These are phyloP conservation scores for Rhizomucor miehei DNA, from an alignment of 371 early-diverging fungal species.

Conservation along the genomic window DNA sequence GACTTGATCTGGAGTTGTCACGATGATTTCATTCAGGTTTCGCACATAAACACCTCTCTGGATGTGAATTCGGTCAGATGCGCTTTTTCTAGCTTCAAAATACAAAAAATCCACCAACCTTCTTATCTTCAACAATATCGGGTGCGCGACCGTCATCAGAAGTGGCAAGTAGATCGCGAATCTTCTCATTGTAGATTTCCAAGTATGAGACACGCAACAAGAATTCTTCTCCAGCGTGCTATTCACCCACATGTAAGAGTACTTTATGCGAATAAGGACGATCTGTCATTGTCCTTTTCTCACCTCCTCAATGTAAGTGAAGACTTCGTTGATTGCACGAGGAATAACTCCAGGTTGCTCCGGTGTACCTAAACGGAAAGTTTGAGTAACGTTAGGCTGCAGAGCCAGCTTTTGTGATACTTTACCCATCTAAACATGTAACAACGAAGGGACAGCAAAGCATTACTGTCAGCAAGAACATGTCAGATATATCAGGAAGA, in stretches of 20 bases:
- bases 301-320: constrained; percentile 50
- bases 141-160: constrained; percentile 5
- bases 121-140: constrained; percentile 22
- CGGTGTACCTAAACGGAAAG: constrained; percentile 54
- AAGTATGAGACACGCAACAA: constrained; percentile 69
- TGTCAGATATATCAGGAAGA: too few species aligned
- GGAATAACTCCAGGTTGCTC: constrained; percentile 60
- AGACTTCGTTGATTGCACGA: constrained; percentile 53
- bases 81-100: too few species aligned
- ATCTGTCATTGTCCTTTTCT: background rate
- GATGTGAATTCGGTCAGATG: too few species aligned
- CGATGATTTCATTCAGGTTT: constrained; percentile 86
- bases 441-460: background rate
- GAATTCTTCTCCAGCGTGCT: constrained; percentile 19
- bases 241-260: too few species aligned
- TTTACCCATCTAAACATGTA: constrained; percentile 30
- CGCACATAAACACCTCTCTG: constrained; percentile 85
- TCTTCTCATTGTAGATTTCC: constrained; percentile 96
- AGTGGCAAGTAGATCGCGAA: constrained; percentile 77
- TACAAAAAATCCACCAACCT: background rate
- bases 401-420: background rate
- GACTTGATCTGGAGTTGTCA: constrained; percentile 80
- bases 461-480: constrained; percentile 1
- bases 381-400: constrained; percentile 1
- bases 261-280: background rate